A percentile compares a stretch with the other conserved stretches of the same genome.
Evolutionary conservation across 129 eudicot species (phyloP).

Genomic region (Rutidosis leptorrhynchoides): DNA sequence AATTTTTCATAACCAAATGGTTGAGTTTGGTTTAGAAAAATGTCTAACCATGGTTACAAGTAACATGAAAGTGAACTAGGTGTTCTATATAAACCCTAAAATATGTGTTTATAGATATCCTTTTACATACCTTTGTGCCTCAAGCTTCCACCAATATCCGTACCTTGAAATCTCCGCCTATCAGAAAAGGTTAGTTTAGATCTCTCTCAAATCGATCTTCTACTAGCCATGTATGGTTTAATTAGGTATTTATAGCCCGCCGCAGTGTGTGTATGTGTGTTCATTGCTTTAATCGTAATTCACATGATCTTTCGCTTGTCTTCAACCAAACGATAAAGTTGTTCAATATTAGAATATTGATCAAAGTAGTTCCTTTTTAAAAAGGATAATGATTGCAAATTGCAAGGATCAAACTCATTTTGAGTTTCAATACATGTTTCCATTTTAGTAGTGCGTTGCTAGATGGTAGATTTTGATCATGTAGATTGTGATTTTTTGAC

Average conservation of each 20-base stretch:
- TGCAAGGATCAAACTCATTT: not conserved
- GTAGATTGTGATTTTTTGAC: conserved; percentile 11
- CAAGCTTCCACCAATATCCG: not conserved
- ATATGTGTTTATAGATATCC: not conserved
- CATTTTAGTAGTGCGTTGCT: not conserved
- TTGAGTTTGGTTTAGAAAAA: not conserved
- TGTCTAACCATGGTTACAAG: not conserved
- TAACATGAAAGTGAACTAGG: not conserved
- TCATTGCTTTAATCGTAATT: conserved; percentile 11
- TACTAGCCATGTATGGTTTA: conserved; percentile 3
- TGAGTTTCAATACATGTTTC: conserved; percentile 12
- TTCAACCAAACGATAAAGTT: conserved; percentile 10
- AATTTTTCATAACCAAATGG: not conserved
- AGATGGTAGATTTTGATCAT: conserved; percentile 2
- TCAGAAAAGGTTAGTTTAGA: not conserved
- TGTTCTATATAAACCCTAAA: no score
- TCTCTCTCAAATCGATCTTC: not conserved
- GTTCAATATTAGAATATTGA: conserved; percentile 17
- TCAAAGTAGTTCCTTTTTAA: not conserved
- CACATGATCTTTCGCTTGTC: conserved; percentile 17
- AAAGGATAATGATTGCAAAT: not conserved
- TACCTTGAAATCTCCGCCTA: not conserved
- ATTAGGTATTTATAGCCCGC: not conserved
- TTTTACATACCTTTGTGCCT: not conserved
- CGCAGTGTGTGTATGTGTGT: conserved; percentile 3